phyloP scores from a whole-genome alignment of 164 flowering plant species.

The Macadamia tetraphylla region DNA sequence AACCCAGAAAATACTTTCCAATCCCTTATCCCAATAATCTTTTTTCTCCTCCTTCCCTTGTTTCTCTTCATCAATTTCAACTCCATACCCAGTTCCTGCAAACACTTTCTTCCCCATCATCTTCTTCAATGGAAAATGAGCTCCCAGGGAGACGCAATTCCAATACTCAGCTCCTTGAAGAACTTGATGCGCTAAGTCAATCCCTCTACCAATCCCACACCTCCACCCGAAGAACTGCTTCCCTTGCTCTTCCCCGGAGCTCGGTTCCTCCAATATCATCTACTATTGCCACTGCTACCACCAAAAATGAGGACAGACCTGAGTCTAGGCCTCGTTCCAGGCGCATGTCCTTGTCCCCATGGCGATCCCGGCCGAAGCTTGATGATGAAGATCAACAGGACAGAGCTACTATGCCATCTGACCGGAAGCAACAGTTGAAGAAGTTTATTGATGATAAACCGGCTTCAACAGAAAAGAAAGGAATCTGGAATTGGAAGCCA shows the following conservation, averaged over 20 bases:
- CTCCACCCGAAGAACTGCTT: constrained; percentile 52
- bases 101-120: constrained; percentile 1
- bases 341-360: constrained; percentile 81
- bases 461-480: constrained; percentile 36
- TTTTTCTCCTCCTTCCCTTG: not conserved
- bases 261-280: constrained; percentile 22
- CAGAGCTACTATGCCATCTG: no score
- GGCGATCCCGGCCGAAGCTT: constrained; percentile 70
- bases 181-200: constrained; percentile 65
- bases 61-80: no score
- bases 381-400: constrained; percentile 17
- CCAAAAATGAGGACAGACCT: constrained; percentile 7
- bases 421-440: no score
- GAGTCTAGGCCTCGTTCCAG: constrained; percentile 33
- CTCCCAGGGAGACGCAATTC: constrained; percentile 37
- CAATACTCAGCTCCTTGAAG: constrained; percentile 56
- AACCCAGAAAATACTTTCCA: not conserved
- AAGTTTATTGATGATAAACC: no score
- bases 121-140: constrained; percentile 21
- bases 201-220: constrained; percentile 61
- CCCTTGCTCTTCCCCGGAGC: constrained; percentile 66
- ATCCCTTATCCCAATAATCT: not conserved
- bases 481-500: constrained; percentile 94
- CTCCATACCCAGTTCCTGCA: not conserved
- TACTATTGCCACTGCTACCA: no score